Evolutionary conservation across 2,329 filamentous ascomycete genomes (phyloP), one percentile per base, ranked within the genome.

Genomic region (Diaporthe sp.): DNA sequence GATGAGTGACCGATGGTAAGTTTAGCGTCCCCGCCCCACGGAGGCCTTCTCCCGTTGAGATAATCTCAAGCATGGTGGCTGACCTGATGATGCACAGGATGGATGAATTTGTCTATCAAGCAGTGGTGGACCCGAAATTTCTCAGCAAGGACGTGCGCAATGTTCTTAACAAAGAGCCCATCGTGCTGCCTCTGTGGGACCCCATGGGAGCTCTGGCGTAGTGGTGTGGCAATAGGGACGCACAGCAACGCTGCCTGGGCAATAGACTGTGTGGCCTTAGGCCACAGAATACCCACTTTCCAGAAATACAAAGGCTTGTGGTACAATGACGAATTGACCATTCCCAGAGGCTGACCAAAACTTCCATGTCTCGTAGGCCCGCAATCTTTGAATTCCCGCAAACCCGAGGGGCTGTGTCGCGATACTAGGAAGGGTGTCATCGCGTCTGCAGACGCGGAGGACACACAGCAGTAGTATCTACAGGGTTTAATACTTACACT

Each of bases 101-200:
- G 90, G 91, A 94, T 77, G 88, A 94, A 85, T 97, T 95, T 85
- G 92, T 94, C 58, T 97, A 96, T 82, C 95, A 98, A 87, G 94
- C 93, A 10, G 95, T 97, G 20, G 91, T 98, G 8, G 94, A 97
- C 81, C 92, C 93, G 0, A 88, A 88, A 20, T 92, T 93, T 81
- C 87, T 94, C 72, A 87, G 86, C 73, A 89, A 90, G 80, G 91
- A 93, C 79, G 88, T 97, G 15, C 87, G 87, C 76, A 93, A 95
- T 80, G 90, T 97, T 34, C 84, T 96, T 71, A 89, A 91, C 78
- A 90, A 93, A 85, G 88, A 94, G 81, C 91, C 95, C 0, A 89
- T 92, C 77, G 90, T 94, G 72, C 84, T 96, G 76, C 93, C 93
- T 2, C 85, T 94, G 34, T 96, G 94, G 94, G 94, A 96, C 86